phyloP scores from a whole-genome alignment of 768 basidiomycete genomes.

The Brasilioporus rufonigricans region DNA sequence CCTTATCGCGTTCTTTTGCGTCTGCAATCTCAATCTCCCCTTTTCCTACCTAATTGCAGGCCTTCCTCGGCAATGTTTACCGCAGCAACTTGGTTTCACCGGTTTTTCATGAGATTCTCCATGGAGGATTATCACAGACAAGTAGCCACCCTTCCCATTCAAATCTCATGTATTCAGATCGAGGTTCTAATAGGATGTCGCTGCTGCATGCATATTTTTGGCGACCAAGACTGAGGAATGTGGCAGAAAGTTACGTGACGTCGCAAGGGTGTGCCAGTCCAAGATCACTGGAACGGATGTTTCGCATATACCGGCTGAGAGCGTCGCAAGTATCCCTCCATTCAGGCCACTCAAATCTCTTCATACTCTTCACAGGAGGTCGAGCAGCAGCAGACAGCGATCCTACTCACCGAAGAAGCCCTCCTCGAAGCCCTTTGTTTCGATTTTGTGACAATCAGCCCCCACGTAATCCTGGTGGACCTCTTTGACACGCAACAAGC shows the following conservation, averaged over 20 bases:
- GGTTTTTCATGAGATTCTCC: constrained; percentile 86
- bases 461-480: constrained; percentile 73
- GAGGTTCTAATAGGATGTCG: constrained; percentile 58
- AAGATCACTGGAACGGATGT: constrained; percentile 61
- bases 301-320: constrained; percentile 56
- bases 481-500: constrained; percentile 59
- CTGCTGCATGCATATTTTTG: constrained; percentile 82
- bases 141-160: constrained; percentile 19
- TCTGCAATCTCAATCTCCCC: constrained; percentile 11
- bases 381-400: constrained; percentile 64
- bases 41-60: constrained; percentile 37
- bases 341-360: not conserved
- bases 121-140: constrained; percentile 85
- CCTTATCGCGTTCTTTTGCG: constrained; percentile 5
- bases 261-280: constrained; percentile 70
- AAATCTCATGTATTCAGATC: constrained; percentile 10
- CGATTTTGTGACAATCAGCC: constrained; percentile 76
- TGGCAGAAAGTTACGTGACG: constrained; percentile 81
- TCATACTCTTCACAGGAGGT: constrained; percentile 55
- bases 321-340: constrained; percentile 48
- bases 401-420: constrained; percentile 73
- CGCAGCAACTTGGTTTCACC: constrained; percentile 87
- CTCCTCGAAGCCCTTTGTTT: constrained; percentile 83
- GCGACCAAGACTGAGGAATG: constrained; percentile 93
- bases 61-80: constrained; percentile 82